A percentile compares a stretch with the other conserved stretches of the same genome.
Conservation (phyloP, 495 filamentous ascomycete species). For the Astrothelium subdiscretum region DNA sequence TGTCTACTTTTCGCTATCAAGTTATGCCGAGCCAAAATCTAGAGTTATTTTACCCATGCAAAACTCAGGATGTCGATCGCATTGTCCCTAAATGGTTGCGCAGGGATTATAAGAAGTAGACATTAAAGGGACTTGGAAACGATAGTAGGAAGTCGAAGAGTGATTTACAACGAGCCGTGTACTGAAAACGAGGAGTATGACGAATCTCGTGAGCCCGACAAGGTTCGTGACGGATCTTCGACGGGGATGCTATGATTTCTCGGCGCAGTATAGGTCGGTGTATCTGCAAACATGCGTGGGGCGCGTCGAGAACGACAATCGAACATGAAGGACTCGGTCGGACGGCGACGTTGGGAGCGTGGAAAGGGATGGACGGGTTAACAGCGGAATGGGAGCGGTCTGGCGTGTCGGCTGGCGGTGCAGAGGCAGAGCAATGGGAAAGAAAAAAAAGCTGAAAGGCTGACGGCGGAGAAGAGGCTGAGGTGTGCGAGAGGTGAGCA, state of each 20-base stretch:
- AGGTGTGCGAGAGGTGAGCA: neutral
- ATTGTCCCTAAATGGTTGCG: neutral
- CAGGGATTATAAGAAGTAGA: neutral
- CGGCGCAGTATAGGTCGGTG: neutral
- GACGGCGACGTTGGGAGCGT: neutral
- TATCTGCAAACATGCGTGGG: neutral
- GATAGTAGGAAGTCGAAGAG: neutral
- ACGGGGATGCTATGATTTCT: neutral
- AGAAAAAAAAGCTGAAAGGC: neutral
- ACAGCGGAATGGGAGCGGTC: neutral
- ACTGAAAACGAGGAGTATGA: neutral
- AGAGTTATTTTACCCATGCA: neutral
- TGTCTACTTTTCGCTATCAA: neutral
- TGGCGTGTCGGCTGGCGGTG: neutral
- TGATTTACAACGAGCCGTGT: neutral
- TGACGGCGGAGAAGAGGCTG: neutral
- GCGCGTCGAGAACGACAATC: neutral
- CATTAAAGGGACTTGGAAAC: neutral
- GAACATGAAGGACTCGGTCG: neutral
- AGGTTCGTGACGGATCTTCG: neutral
- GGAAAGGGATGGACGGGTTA: neutral
- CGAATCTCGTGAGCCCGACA: neutral
- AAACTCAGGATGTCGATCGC: neutral
- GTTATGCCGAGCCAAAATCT: neutral
- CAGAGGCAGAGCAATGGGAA: neutral